A percentile compares a stretch with the other conserved stretches of the same genome.
phyloP scores from a whole-genome alignment of 257 asterid genomes.

The Fraxinus anomala region DNA sequence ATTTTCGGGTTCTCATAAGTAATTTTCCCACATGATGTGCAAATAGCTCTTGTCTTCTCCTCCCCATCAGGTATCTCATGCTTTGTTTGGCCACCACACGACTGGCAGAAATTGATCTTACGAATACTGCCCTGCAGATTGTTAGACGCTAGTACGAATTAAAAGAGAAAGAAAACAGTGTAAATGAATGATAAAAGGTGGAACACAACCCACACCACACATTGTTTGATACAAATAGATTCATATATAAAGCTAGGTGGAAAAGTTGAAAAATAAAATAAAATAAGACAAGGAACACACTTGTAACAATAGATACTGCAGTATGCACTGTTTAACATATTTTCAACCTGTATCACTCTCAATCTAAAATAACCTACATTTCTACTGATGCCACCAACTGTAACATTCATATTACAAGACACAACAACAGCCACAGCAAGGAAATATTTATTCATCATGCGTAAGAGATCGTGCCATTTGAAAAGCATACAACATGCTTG shows the following conservation, averaged over 20 bases:
- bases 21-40: constrained; percentile 74
- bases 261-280: not conserved
- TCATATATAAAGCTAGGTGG: not conserved
- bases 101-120: constrained; percentile 84
- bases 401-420: not conserved
- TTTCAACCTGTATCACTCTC: not conserved
- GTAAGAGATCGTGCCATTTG: not conserved
- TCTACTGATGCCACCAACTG: not conserved
- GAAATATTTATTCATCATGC: not conserved
- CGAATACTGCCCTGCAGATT: constrained; percentile 53
- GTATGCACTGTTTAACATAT: not conserved
- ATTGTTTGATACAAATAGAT: not conserved
- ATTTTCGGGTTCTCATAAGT: constrained; percentile 93
- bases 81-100: constrained; percentile 89
- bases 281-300: not conserved
- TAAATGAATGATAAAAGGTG: not conserved
- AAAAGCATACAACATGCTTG: not conserved
- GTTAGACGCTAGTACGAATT: constrained; percentile 23
- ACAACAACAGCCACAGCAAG: not conserved
- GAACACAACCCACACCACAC: not conserved
- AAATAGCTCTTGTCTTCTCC: constrained; percentile 79
- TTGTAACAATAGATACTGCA: not conserved
- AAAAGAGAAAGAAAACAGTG: constrained; percentile 1
- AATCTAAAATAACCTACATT: not conserved
- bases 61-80: constrained; percentile 91